Evolutionary conservation across 768 basidiomycete genomes (phyloP), one percentile per base, ranked within the genome.

Genomic region (Chalciporus piperatus): DNA sequence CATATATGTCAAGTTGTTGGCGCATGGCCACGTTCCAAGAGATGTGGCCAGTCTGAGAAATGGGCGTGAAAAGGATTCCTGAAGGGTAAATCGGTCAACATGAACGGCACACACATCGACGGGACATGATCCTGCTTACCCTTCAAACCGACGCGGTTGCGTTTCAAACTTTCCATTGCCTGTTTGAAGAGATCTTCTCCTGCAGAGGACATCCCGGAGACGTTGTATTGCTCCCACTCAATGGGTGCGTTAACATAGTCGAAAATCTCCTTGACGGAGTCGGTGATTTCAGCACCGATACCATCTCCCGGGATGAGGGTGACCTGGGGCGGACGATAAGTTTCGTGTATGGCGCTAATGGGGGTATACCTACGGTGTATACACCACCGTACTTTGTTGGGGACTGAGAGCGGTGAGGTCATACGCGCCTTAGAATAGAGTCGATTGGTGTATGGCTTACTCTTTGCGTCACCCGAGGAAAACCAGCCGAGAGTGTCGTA

Each of bases 21-120:
- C 97, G 89, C 94, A 99, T 98, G 57, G 97, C 97, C 52, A 99
- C 97, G 69, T 99, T 99, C 97, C 97, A 99, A 53, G 97, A 98
- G 58, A 96, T 93, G 72, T 99, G 97, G 3, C 93, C 95, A 17
- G 85, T 85, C 71, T 91, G 89, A 47, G 96, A 98, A 61, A 96
- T 92, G 59, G 95, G 96, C 40, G 97, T 99, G 78, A 95, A 98
- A 59, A 99, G 88, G 64, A 98, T 99, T 61, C 97, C 96, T 98
- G 55, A 41, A 32, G 13, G 23, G 25, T 23, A 23, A 54, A 49
- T 41, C 50, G 51, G 41, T 57, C 48, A 48, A 19, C 23, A 14
- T 16, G 25, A 13, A 38, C 27, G 48, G 47, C 37, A 20, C 28
- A 45, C 40, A 51, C 9, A 45, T 14, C 44, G 17, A 39, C 44